Conservation (phyloP, 2,329 filamentous ascomycete genomes). For the Calonectria leucothoes region DNA sequence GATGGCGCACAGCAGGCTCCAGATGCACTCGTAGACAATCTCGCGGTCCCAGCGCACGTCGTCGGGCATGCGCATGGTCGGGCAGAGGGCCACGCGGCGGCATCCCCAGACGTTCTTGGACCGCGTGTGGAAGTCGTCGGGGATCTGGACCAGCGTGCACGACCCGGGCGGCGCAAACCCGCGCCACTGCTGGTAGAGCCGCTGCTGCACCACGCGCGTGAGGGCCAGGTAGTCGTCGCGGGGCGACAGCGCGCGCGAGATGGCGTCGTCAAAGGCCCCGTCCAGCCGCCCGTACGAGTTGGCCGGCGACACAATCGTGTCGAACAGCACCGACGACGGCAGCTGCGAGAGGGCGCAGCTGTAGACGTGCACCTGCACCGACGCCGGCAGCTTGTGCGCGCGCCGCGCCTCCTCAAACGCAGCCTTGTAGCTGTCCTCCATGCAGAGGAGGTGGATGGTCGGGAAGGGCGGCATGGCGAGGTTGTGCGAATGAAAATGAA, state of each 20-base stretch:
- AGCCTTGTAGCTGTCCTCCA: not conserved
- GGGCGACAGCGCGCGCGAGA: conserved; percentile 9
- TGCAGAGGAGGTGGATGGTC: conserved; percentile 21
- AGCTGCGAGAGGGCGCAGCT: conserved; percentile 52
- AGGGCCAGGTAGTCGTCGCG: conserved; percentile 58
- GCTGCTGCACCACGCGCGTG: conserved; percentile 58
- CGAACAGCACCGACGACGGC: conserved; percentile 50
- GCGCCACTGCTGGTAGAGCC: conserved; percentile 58
- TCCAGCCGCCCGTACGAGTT: conserved; percentile 66
- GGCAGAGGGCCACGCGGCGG: conserved; percentile 59
- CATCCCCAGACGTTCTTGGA: conserved; percentile 54
- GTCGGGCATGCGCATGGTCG: conserved; percentile 61
- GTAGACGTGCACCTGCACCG: conserved; percentile 49
- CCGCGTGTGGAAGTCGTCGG: conserved; percentile 44
- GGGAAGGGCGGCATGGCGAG: conserved; percentile 3
- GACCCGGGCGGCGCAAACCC: conserved; percentile 63
- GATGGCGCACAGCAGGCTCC: conserved; percentile 60
- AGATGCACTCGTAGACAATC: conserved; percentile 65
- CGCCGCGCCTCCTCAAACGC: conserved; percentile 11
- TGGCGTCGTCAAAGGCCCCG: conserved; percentile 63
- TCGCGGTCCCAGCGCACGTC: conserved; percentile 61
- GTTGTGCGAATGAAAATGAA: too few species aligned
- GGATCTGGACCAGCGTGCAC: conserved; percentile 60
- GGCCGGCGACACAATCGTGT: conserved; percentile 63
- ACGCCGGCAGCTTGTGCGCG: conserved; percentile 39